A percentile compares a stretch with the other conserved stretches of the same genome.
Evolutionary conservation across 2,329 filamentous ascomycete species (phyloP).

Genomic region (Colletotrichum spaethianum): DNA sequence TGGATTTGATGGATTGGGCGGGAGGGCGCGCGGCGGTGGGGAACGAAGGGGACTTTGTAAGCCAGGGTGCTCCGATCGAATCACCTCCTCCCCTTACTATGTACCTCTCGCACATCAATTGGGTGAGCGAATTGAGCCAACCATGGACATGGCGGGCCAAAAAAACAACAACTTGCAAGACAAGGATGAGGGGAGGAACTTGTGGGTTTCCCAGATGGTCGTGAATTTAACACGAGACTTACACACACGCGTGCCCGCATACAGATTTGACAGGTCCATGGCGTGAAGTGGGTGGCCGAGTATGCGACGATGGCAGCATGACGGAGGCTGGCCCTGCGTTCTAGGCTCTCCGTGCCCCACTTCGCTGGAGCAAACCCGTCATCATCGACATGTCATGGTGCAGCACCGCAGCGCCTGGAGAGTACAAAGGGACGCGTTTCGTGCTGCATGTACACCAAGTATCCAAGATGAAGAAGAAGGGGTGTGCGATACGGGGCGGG

Average conservation of each 20-base stretch:
- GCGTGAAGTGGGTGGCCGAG: background rate
- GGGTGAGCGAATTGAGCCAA: background rate
- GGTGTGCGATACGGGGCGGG: slow-evolving; percentile 1
- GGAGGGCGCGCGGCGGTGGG: background rate
- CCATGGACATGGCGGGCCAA: background rate
- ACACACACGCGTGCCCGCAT: background rate
- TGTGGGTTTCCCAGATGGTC: background rate
- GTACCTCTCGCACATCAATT: background rate
- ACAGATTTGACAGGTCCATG: slow-evolving; percentile 25
- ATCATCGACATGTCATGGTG: slow-evolving; percentile 37
- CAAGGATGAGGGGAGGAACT: background rate
- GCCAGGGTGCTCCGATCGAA: slow-evolving; percentile 1
- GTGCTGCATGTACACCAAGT: slow-evolving; percentile 2
- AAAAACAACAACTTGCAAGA: background rate
- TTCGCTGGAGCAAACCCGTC: slow-evolving; percentile 14
- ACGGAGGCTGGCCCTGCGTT: slow-evolving; percentile 9
- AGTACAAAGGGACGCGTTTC: background rate
- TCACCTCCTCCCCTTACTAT: background rate
- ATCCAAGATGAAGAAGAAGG: slow-evolving; percentile 1
- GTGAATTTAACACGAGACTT: background rate
- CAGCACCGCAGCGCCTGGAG: slow-evolving; percentile 12
- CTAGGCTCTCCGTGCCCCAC: slow-evolving; percentile 22
- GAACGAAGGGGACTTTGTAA: background rate
- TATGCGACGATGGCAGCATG: background rate
- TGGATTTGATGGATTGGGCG: background rate